Evolutionary conservation across 2,329 filamentous ascomycete species (phyloP).

Genomic region (Aspergillus sp.): DNA sequence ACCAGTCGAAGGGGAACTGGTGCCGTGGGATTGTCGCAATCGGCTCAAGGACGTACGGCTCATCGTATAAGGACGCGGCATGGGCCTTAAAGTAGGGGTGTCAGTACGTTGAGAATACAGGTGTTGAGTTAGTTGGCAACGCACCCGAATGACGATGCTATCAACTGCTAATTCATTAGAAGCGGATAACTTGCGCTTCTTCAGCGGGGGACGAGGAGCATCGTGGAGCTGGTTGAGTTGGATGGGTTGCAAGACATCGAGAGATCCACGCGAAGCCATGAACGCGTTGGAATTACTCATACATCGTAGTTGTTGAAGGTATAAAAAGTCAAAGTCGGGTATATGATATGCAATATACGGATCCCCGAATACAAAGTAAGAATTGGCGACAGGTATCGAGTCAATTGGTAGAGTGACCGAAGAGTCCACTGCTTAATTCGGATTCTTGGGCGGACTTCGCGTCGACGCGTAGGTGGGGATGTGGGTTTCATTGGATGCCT

Average conservation of each 20-base stretch:
- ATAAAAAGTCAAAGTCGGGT: background rate
- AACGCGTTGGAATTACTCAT: slow-evolving; percentile 25
- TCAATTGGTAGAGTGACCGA: background rate
- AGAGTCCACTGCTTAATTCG: background rate
- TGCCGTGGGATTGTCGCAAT: slow-evolving; percentile 38
- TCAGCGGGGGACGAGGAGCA: slow-evolving; percentile 24
- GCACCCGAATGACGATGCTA: slow-evolving; percentile 36
- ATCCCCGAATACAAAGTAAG: background rate
- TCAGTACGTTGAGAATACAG: background rate
- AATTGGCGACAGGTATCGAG: background rate
- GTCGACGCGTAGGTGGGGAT: slow-evolving; percentile 23
- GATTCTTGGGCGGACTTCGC: slow-evolving; percentile 16
- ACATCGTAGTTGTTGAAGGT: slow-evolving; percentile 8
- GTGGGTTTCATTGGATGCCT: slow-evolving; percentile 3
- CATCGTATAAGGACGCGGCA: slow-evolving; percentile 35
- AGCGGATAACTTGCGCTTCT: slow-evolving; percentile 35
- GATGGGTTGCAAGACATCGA: slow-evolving; percentile 35
- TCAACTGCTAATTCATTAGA: slow-evolving; percentile 18
- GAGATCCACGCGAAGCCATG: slow-evolving; percentile 38
- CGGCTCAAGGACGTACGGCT: slow-evolving; percentile 35
- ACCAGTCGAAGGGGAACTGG: slow-evolving; percentile 40
- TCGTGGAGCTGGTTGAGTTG: slow-evolving; percentile 33
- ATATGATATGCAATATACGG: background rate
- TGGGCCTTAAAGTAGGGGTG: slow-evolving; percentile 30
- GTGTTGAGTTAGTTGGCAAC: slow-evolving; percentile 6